phyloP scores from a whole-genome alignment of 2,329 filamentous ascomycete species.

The Bretziella fagacearum region DNA sequence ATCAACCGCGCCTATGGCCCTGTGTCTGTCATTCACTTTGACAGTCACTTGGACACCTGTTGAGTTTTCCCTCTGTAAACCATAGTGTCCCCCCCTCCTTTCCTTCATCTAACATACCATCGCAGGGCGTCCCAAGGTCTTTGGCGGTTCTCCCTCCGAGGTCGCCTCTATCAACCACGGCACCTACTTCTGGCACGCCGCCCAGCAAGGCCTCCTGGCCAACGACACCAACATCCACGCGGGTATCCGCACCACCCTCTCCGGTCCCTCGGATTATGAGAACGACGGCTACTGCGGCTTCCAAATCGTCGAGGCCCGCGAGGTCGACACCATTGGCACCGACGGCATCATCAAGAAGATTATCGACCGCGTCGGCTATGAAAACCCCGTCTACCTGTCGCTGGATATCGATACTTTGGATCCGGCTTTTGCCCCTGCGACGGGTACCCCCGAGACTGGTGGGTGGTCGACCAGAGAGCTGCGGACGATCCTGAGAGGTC shows the following conservation, averaged over 20 bases:
- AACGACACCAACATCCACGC: constrained; percentile 82
- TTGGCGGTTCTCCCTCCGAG: constrained; percentile 63
- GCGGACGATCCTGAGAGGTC: constrained; percentile 50
- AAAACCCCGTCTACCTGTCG: constrained; percentile 61
- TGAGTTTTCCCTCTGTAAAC: constrained; percentile 17
- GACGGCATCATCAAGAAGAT: constrained; percentile 68
- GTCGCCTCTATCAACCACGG: constrained; percentile 70
- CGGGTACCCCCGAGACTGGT: constrained; percentile 59
- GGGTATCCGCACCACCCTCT: constrained; percentile 68
- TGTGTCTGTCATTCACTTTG: constrained; percentile 45
- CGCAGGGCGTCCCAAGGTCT: constrained; percentile 67
- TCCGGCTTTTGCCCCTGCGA: constrained; percentile 61
- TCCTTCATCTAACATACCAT: not conserved
- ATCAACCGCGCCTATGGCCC: constrained; percentile 45
- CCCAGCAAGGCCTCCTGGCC: constrained; percentile 57
- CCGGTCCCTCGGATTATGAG: constrained; percentile 63
- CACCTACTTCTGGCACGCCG: constrained; percentile 75
- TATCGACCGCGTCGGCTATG: constrained; percentile 53
- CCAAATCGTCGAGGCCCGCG: constrained; percentile 58
- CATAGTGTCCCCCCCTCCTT: not conserved
- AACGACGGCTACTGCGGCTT: constrained; percentile 77
- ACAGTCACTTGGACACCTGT: constrained; percentile 51
- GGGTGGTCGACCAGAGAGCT: constrained; percentile 61
- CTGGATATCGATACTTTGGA: constrained; percentile 77
- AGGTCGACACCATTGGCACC: constrained; percentile 34